Percentiles rank a stretch among this genome's conserved stretches.
Evolutionary conservation across 768 basidiomycete species (phyloP).

Genomic region (Heimioporus sp.): DNA sequence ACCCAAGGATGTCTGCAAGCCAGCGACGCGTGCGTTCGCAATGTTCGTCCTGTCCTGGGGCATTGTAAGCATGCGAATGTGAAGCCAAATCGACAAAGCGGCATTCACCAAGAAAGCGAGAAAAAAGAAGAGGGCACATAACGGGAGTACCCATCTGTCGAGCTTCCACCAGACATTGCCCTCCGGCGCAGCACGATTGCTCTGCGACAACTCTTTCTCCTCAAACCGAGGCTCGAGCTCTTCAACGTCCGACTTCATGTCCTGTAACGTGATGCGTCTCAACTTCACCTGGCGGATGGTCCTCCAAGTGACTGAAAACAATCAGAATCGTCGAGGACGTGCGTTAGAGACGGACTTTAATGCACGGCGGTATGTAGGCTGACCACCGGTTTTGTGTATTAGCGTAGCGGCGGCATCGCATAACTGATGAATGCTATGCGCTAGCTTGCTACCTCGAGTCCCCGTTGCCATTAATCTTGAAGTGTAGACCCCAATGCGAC

Average conservation of each 20-base stretch:
- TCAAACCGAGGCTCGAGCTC: neutral
- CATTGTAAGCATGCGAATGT: neutral
- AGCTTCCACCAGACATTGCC: conserved; percentile 46
- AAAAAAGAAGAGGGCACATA: conserved; percentile 50
- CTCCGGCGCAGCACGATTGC: conserved; percentile 28
- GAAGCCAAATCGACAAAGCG: conserved; percentile 12
- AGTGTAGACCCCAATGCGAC: no score
- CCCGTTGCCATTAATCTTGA: no score
- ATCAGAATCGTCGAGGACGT: neutral
- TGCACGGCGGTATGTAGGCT: no score
- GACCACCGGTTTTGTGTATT: no score
- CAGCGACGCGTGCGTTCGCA: conserved; percentile 61
- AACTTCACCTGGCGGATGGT: neutral
- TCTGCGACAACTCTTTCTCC: conserved; percentile 3
- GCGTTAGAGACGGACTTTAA: no score
- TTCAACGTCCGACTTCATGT: conserved; percentile 1
- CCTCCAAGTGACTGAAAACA: neutral
- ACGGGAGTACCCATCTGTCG: conserved; percentile 45
- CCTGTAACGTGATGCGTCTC: neutral
- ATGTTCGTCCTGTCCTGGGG: conserved; percentile 43
- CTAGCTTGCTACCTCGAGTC: no score
- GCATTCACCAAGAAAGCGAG: conserved; percentile 45
- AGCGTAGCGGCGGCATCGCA: no score
- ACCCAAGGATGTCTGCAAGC: conserved; percentile 51
- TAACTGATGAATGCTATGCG: no score